These are phyloP conservation scores for Capronia americana DNA, from an alignment of 2,329 filamentous ascomycete genomes.

Conservation along the genomic window DNA sequence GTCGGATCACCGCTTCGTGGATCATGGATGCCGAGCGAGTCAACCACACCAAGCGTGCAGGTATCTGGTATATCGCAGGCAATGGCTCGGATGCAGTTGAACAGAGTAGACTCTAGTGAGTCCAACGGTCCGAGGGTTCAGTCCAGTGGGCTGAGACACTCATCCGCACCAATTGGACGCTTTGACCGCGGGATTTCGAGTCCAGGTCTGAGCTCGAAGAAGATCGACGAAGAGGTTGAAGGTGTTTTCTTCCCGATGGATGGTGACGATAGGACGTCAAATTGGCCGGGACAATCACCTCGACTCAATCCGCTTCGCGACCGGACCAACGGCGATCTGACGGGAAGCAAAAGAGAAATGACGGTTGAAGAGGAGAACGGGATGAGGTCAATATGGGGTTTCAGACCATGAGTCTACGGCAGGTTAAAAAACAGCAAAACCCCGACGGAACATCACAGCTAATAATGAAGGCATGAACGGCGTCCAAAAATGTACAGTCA, in stretches of 20 bases:
- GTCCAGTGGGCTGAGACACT: conserved; percentile 48
- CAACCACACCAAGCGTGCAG: conserved; percentile 29
- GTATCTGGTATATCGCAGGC: conserved; percentile 41
- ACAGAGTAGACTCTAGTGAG: conserved; percentile 47
- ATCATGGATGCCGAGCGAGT: conserved; percentile 50
- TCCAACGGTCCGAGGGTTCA: conserved; percentile 29
- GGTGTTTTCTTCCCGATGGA: conserved; percentile 59
- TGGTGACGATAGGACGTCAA: conserved; percentile 53
- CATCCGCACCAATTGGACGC: conserved; percentile 41
- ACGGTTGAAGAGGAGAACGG: conserved; percentile 20
- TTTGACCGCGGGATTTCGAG: conserved; percentile 55
- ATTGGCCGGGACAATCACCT: conserved; percentile 34
- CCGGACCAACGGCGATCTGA: conserved; percentile 27
- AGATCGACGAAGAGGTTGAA: conserved; percentile 56
- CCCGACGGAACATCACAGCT: conserved; percentile 18
- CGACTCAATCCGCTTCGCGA: conserved; percentile 34
- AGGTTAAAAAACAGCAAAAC: neutral
- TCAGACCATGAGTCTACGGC: conserved; percentile 26
- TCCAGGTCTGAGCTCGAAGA: conserved; percentile 52
- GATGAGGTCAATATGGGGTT: conserved; percentile 31
- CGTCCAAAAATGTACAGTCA: conserved; percentile 35
- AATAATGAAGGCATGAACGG: conserved; percentile 33
- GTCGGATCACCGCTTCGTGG: conserved; percentile 71
- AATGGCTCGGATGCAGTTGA: conserved; percentile 47
- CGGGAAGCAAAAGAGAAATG: conserved; percentile 24